Evolutionary conservation across 192 early-diverging fungal genomes (phyloP).

Genomic region (Linnemannia schmuckeri): DNA sequence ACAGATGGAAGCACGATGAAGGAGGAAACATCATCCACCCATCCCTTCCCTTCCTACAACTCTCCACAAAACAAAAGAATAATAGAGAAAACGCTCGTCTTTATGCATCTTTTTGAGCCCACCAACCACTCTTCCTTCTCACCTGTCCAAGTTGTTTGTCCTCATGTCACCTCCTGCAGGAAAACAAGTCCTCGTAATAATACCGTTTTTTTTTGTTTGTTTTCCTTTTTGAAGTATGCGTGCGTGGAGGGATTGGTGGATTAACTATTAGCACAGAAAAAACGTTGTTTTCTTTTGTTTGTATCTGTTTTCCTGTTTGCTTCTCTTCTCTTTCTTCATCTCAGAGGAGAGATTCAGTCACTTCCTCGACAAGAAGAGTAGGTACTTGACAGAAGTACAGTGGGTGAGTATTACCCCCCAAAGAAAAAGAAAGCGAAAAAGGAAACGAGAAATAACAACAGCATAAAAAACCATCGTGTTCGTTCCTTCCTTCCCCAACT

Average conservation of each 20-base stretch:
- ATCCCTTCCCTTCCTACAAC: neutral
- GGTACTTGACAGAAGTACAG: neutral
- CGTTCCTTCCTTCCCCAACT: neutral
- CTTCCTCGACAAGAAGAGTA: neutral
- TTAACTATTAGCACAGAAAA: neutral
- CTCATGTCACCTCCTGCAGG: constrained; percentile 4
- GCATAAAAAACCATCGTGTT: neutral
- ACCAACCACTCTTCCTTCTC: neutral
- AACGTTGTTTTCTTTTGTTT: neutral
- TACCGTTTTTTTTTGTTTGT: neutral
- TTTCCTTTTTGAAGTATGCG: neutral
- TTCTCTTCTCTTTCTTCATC: neutral
- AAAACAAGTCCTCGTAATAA: neutral
- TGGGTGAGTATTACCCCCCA: neutral
- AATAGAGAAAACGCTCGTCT: neutral
- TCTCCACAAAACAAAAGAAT: neutral
- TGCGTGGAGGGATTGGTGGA: neutral
- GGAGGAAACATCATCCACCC: neutral
- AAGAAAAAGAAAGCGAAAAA: neutral
- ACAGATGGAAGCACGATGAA: neutral
- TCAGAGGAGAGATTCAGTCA: neutral
- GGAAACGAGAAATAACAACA: neutral
- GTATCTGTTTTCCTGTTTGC: neutral
- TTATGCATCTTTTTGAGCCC: constrained; percentile 9
- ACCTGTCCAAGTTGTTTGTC: neutral